Evolutionary conservation across 2,329 filamentous ascomycete species (phyloP).

Genomic region (Fusarium cicatricum): DNA sequence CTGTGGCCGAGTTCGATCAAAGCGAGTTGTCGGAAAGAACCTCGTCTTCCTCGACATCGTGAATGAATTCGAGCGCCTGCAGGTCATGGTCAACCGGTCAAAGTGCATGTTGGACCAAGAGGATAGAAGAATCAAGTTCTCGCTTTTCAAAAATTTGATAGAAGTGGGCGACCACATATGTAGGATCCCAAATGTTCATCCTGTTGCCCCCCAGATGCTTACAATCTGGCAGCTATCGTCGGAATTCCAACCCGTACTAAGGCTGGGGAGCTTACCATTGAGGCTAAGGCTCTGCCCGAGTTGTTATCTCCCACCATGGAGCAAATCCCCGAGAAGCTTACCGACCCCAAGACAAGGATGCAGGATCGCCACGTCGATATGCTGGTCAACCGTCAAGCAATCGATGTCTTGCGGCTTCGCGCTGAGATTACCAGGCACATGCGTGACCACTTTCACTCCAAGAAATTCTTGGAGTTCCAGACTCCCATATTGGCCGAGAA

Average conservation of each 20-base stretch:
- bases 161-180: slow-evolving; percentile 86
- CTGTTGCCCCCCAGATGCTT: slow-evolving; percentile 32
- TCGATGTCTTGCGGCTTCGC: slow-evolving; percentile 77
- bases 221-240: slow-evolving; percentile 64
- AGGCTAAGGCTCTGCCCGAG: slow-evolving; percentile 71
- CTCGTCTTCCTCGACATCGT: slow-evolving; percentile 86
- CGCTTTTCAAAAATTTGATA: slow-evolving; percentile 69
- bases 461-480: slow-evolving; percentile 84
- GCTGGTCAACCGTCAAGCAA: slow-evolving; percentile 74
- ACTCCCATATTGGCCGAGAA: slow-evolving; percentile 86
- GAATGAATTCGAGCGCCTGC: slow-evolving; percentile 75
- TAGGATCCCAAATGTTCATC: slow-evolving; percentile 56
- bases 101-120: slow-evolving; percentile 51
- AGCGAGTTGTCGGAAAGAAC: slow-evolving; percentile 76
- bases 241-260: slow-evolving; percentile 75
- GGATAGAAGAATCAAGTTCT: slow-evolving; percentile 57
- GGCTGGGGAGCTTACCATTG: slow-evolving; percentile 79
- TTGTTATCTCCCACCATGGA: slow-evolving; percentile 82
- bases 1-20: slow-evolving; percentile 74
- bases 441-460: slow-evolving; percentile 74
- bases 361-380: slow-evolving; percentile 87
- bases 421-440: slow-evolving; percentile 78
- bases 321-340: slow-evolving; percentile 75
- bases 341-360: slow-evolving; percentile 75
- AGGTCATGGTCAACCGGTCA: slow-evolving; percentile 77